Conservation (phyloP, 2,329 filamentous ascomycete genomes). For the Elsinoe ampelina region DNA sequence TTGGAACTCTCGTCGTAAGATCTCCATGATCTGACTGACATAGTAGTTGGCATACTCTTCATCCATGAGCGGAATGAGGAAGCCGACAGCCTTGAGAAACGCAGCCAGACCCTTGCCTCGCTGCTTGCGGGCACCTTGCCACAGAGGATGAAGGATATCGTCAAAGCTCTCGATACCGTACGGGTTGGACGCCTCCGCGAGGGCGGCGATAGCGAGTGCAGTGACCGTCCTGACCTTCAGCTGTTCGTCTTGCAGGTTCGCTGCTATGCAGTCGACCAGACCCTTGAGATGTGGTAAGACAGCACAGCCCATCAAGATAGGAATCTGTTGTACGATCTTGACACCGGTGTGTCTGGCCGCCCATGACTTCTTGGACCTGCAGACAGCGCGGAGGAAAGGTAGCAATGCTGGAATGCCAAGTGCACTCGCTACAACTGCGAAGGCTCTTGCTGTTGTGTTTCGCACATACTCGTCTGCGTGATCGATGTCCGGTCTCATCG, state of each 20-base stretch:
- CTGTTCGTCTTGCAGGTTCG: constrained; percentile 94
- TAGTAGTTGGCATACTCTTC: constrained; percentile 99
- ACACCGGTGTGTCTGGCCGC: constrained; percentile 95
- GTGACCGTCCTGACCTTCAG: constrained; percentile 96
- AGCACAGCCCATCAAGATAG: constrained; percentile 96
- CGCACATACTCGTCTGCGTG: constrained; percentile 97
- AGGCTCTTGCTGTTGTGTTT: constrained; percentile 93
- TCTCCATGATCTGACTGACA: constrained; percentile 97
- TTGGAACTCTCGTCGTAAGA: constrained; percentile 86
- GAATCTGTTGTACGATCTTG: constrained; percentile 98
- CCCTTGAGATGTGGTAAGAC: constrained; percentile 92
- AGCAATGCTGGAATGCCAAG: constrained; percentile 91
- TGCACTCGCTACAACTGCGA: constrained; percentile 92
- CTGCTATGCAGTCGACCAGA: constrained; percentile 89
- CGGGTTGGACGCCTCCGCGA: constrained; percentile 92
- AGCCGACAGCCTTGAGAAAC: constrained; percentile 94
- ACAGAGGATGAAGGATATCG: constrained; percentile 91
- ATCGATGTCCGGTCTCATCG: constrained; percentile 97
- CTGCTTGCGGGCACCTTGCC: constrained; percentile 93
- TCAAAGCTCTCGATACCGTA: constrained; percentile 99
- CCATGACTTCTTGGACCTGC: constrained; percentile 98
- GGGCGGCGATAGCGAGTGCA: constrained; percentile 82
- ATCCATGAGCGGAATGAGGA: constrained; percentile 98
- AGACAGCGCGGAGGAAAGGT: constrained; percentile 90
- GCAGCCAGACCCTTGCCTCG: constrained; percentile 91